Percentiles rank a stretch among this genome's conserved stretches.
Evolutionary conservation across 345 rosid species (phyloP).

Genomic region (Erodium maritimum): DNA sequence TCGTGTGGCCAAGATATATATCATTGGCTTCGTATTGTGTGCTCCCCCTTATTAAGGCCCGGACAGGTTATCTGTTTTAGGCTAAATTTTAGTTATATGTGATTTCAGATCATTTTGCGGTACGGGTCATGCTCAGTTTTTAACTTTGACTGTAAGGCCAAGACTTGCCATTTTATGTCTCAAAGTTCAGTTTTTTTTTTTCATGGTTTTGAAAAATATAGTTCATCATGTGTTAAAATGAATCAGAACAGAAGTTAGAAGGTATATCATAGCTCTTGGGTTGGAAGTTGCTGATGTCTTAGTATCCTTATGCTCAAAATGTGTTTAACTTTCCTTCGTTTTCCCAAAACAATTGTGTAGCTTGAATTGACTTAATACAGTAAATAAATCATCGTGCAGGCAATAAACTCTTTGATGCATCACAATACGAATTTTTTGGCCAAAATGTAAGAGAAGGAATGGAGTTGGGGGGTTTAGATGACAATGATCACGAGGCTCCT

Average conservation of each 20-base stretch:
- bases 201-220: not conserved
- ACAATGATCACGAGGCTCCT: conserved; percentile 22
- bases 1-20: no score
- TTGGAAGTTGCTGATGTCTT: not conserved
- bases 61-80: not conserved
- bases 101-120: not conserved
- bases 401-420: conserved; percentile 45
- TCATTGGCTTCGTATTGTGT: no score
- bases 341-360: not conserved
- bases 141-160: not conserved
- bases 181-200: not conserved
- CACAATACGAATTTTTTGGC: conserved; percentile 70
- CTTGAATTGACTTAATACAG: not conserved
- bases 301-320: not conserved
- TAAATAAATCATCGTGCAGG: conserved; percentile 12
- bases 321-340: not conserved
- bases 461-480: conserved; percentile 66
- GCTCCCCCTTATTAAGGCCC: no score
- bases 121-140: not conserved
- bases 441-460: conserved; percentile 42
- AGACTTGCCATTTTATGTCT: not conserved
- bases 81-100: not conserved
- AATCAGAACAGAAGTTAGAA: not conserved
- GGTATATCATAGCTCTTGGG: not conserved
- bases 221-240: not conserved